Percentiles rank a stretch among this genome's conserved stretches.
These are phyloP conservation scores for Tolypocladium capitatum DNA, from an alignment of 2,329 filamentous ascomycete species.

Conservation along the genomic window DNA sequence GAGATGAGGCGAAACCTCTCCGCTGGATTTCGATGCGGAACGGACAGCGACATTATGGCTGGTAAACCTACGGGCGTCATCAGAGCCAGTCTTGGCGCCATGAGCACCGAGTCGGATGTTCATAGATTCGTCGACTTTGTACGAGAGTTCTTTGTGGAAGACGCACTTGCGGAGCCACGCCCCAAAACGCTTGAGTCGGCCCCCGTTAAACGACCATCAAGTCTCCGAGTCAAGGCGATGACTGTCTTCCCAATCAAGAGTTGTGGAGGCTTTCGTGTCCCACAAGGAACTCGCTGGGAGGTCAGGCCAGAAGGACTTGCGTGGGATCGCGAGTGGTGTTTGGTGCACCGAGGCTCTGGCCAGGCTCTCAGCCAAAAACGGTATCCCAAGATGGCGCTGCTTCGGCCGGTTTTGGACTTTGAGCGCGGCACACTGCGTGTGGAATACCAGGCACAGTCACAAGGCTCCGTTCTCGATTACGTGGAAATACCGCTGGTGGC, in stretches of 20 bases:
- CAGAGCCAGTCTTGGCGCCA: slow-evolving; percentile 74
- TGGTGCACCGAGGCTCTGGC: slow-evolving; percentile 76
- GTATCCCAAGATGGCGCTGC: slow-evolving; percentile 74
- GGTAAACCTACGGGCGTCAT: slow-evolving; percentile 84
- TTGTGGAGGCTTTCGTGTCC: slow-evolving; percentile 67
- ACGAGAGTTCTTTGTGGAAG: slow-evolving; percentile 46
- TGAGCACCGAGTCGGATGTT: slow-evolving; percentile 71
- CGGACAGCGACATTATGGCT: slow-evolving; percentile 65
- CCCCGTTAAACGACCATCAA: not conserved
- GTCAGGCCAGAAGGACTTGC: slow-evolving; percentile 69
- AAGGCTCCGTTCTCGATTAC: slow-evolving; percentile 5
- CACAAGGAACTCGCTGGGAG: slow-evolving; percentile 54
- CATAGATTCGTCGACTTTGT: slow-evolving; percentile 59
- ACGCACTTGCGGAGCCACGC: not conserved
- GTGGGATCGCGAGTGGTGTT: slow-evolving; percentile 95
- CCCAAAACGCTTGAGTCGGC: not conserved
- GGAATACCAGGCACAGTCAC: slow-evolving; percentile 25
- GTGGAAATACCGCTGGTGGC: slow-evolving; percentile 52
- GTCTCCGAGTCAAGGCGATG: slow-evolving; percentile 42
- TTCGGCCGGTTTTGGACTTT: slow-evolving; percentile 65
- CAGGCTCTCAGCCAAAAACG: slow-evolving; percentile 79
- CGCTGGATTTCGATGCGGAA: slow-evolving; percentile 71
- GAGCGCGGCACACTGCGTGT: slow-evolving; percentile 51
- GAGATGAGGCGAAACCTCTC: slow-evolving; percentile 80
- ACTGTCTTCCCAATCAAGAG: slow-evolving; percentile 89